Base-by-base conservation (phyloP, 148 eudicot genomes). In the Persicaria tinctoria region DNA sequence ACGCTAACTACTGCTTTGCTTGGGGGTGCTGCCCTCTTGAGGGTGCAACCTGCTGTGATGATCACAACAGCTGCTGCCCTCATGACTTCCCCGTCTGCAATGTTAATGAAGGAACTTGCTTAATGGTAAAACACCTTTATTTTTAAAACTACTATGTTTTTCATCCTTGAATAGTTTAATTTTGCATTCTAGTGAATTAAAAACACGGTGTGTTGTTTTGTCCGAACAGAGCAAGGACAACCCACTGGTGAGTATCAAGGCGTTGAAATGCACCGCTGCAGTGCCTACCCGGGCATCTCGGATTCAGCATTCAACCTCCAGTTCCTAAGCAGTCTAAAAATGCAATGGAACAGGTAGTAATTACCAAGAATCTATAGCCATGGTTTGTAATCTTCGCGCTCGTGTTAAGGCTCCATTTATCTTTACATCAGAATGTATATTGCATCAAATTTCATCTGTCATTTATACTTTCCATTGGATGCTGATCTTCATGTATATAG, bases 1-100 rank as follows among this genome's bases (percentile, higher is more conserved):
- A 63, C 4, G 51, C 46, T 0, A 68, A 69, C 27, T 68, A 73
- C 17, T 80, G 83, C 80, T 77, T 73, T 20, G 47, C 44, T 13
- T 77, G 83, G 83, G 83, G 81, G 27, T 82, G 84, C 48, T 82
- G 84, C 73, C 84, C 84, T 0, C 77, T 76, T n/a, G 79, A 73
- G 10, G 50, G 53, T 0, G 83, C 83, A 8, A 76, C 79, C n/a
- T 80, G 83, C 73, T 80, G 79, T 41, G 79, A 66, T 0, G 83
- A 80, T 17, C 74, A 76, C 46, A 73, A 32, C 14, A 80, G 79
- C 16, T 80, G 82, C 73, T 80, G 82, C 32, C 82, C 82, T 1
- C 72, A 23, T 14, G 81, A 78, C 2, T 78, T 68, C 63, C 84
- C 84, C 6, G 41, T 81, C 4, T 81, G 84, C 44, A 54, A 81